Base-by-base conservation (phyloP, 768 basidiomycete genomes). In the Suillus variegatus region DNA sequence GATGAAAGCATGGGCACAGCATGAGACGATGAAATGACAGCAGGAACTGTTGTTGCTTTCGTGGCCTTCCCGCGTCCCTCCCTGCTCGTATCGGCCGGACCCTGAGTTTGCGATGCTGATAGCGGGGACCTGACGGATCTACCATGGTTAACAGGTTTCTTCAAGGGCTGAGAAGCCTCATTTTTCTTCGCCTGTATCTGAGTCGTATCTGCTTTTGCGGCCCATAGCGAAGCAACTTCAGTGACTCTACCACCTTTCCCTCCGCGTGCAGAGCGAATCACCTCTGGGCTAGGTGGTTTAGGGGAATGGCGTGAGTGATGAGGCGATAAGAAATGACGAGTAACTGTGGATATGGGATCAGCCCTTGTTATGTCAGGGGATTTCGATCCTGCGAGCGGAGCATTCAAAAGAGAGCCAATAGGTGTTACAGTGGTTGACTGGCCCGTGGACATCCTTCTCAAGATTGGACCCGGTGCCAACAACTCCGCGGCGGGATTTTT, bases 191-290 rank as follows among this genome's bases (percentile, higher is more conserved):
- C 47, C 8, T 66, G 46, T 6, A 44, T 41, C 2, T 67, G 57
- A 2, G 54, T 14, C 13, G 61, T 66, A 16, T 75, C 68, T 8
- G 80, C 81, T n/a, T 82, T 85, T 43, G 86, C 78, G 3, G 89
- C 86, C 91, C 92, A 94, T 28, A 94, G 78, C 2, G 91, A 85
- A 0, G 90, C 86, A 1, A 92, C 90, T 5, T 91, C 81, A 3
- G 90, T 81, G 18, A 93, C 92, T 62, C 84, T 83, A 14, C 92
- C 93, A 3, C 93, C 92, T 51, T 84, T 79, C 2, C 93, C 92
- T 5, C 93, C 91, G 25, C 92, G 83, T 5, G 91, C 91, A 44
- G 91, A 93, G 14, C 88, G 86, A 32, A 92, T 75, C 25, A 81
- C 82, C 61, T 87, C 88, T 0, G 84, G 79, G 66, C 87, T 84